Evolutionary conservation across 2,329 filamentous ascomycete species (phyloP), one percentile per base, ranked within the genome.

Genomic region (Amesomyces nigricolor): DNA sequence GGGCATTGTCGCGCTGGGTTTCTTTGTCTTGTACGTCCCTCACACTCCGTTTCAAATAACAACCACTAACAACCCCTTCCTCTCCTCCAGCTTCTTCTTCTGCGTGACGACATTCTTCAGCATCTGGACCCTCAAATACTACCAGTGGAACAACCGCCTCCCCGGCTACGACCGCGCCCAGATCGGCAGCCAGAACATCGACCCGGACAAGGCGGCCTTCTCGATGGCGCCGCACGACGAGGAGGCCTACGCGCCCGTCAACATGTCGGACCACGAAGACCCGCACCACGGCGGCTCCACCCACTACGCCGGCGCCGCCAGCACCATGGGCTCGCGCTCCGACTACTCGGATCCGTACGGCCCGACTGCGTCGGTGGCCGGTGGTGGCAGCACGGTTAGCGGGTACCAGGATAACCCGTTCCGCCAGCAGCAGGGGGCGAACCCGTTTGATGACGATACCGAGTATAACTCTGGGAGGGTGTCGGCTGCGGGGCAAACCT

Each of bases 121-220:
- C 64, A 72, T 80, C 56, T 85, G 79, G 70, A 81, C 81, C 29
- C 70, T 84, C 59, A 75, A 79, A 59, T 85, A 83, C 72, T 84
- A 80, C 72, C 78, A 79, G 63, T 78, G 80, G 65, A 79, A 86
- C 70, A 79, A 80, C 63, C 77, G 71, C 54, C 75, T 86, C 14
- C 83, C 83, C 2, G 83, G 83, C 55, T 84, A 84, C 67, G 80
- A 82, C 64, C 70, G 52, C 44, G 49, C 44, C 13, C 49, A 55
- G 40, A 30, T 74, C 49, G 67, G 67, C 57, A 66, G 66, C 58
- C 70, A 68, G 61, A 79, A 81, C 71, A 85, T 85, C 62, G 83
- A 86, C 66, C 83, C 83, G 0, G 83, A 87, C 69, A 86, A 86
- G 73, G 82, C 83, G 29, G 83, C 83, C 57, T 87, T 87, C 71